These are phyloP conservation scores for Auricularia heimuer DNA, from an alignment of 768 basidiomycete genomes.

Conservation along the genomic window DNA sequence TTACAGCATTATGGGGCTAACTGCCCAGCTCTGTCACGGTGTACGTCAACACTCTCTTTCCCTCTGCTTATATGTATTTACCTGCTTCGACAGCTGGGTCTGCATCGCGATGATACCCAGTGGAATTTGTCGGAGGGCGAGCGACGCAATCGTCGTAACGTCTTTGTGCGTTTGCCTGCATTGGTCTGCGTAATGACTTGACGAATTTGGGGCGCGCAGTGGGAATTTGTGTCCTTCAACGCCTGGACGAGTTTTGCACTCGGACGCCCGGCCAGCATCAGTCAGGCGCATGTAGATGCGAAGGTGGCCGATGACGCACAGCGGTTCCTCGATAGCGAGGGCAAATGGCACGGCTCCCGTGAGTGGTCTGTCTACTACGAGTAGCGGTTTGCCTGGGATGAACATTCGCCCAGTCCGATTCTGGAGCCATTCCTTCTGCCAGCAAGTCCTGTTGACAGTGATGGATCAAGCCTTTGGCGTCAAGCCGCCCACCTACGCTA, in stretches of 20 bases:
- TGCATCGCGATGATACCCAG: not conserved
- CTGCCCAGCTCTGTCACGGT: not conserved
- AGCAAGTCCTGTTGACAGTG: slow-evolving; percentile 8
- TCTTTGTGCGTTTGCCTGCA: not conserved
- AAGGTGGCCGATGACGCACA: slow-evolving; percentile 2
- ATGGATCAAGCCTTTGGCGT: slow-evolving; percentile 11
- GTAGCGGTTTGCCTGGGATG: not conserved
- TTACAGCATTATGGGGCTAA: not conserved
- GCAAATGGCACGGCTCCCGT: not conserved
- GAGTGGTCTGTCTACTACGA: not conserved
- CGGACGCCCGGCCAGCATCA: slow-evolving; percentile 1
- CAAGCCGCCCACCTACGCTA: slow-evolving; percentile 10
- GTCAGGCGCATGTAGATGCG: slow-evolving; percentile 1
- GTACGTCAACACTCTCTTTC: not conserved
- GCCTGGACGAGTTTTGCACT: not conserved
- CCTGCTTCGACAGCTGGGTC: not conserved
- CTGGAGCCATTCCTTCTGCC: slow-evolving; percentile 6
- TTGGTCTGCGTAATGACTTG: not conserved
- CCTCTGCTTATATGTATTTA: not conserved
- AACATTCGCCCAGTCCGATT: not conserved
- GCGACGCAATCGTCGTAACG: not conserved
- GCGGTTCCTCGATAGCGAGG: not conserved
- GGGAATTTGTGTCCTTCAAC: not conserved
- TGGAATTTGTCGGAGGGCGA: not conserved
- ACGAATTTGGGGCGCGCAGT: not conserved